Evolutionary conservation across 2,329 filamentous ascomycete genomes (phyloP).

Genomic region (Hypoxylon sp.): DNA sequence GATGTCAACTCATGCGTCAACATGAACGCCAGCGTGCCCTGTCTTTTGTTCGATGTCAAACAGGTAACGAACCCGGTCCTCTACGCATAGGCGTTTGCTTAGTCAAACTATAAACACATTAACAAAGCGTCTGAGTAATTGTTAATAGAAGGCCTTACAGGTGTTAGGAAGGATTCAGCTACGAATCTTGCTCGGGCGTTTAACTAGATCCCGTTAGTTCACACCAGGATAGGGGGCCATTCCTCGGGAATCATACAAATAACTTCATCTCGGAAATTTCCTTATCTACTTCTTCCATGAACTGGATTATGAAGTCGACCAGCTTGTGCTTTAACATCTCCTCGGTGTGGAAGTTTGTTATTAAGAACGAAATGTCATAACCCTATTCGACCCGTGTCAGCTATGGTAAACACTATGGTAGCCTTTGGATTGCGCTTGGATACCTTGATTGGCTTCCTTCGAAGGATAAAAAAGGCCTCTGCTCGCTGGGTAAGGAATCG

Average conservation of each 20-base stretch:
- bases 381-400: slow-evolving; percentile 64
- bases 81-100: slow-evolving; percentile 9
- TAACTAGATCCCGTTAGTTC: slow-evolving; percentile 71
- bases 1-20: slow-evolving; percentile 31
- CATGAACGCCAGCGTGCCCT: slow-evolving; percentile 28
- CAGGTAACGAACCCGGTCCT: slow-evolving; percentile 1
- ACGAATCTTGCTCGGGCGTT: slow-evolving; percentile 98
- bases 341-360: slow-evolving; percentile 99
- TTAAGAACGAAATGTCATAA: slow-evolving; percentile 98
- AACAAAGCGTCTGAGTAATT: slow-evolving; percentile 3
- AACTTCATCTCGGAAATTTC: slow-evolving; percentile 99
- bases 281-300: slow-evolving; percentile 99
- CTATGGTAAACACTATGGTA: not conserved
- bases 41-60: slow-evolving; percentile 6
- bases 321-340: slow-evolving; percentile 99
- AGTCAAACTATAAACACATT: slow-evolving; percentile 43
- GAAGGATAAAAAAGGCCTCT: slow-evolving; percentile 95
- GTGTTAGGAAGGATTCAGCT: slow-evolving; percentile 97
- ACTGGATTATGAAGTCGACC: slow-evolving; percentile 98
- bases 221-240: not conserved
- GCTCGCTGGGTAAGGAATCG: slow-evolving; percentile 96
- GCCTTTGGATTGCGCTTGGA: slow-evolving; percentile 38
- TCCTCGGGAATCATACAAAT: slow-evolving; percentile 77
- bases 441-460: slow-evolving; percentile 95
- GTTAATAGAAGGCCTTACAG: slow-evolving; percentile 67